These are phyloP conservation scores for Metschnikowia baotianmanensis DNA, from an alignment of 805 yeast species.

Conservation along the genomic window DNA sequence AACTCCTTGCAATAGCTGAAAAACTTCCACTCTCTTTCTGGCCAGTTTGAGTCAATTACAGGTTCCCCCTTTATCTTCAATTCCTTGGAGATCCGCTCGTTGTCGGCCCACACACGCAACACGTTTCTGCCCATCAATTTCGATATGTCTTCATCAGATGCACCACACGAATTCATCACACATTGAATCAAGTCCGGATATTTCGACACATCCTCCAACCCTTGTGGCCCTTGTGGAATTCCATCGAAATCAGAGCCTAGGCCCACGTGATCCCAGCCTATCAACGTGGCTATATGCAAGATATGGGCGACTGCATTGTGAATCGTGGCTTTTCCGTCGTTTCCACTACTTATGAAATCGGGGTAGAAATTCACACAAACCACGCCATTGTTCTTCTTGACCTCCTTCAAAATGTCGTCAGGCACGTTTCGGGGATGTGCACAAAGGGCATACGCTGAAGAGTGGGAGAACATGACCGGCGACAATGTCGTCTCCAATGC, in stretches of 20 bases:
- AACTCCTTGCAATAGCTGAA: conserved; percentile 31
- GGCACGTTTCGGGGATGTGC: conserved; percentile 48
- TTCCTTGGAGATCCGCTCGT: conserved; percentile 31
- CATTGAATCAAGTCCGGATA: conserved; percentile 45
- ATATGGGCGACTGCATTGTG: conserved; percentile 49
- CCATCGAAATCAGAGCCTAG: conserved; percentile 56
- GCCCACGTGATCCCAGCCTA: conserved; percentile 53
- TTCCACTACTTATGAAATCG: conserved; percentile 26
- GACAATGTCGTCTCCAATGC: conserved; percentile 38
- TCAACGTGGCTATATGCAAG: conserved; percentile 38
- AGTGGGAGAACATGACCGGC: conserved; percentile 51
- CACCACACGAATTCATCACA: conserved; percentile 30
- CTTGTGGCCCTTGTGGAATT: conserved; percentile 46
- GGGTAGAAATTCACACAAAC: conserved; percentile 48
- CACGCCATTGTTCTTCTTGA: conserved; percentile 46
- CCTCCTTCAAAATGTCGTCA: conserved; percentile 42
- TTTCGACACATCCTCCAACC: conserved; percentile 55
- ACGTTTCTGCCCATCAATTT: conserved; percentile 47
- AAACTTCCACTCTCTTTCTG: conserved; percentile 41
- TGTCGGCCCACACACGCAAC: conserved; percentile 46
- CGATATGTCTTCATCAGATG: conserved; percentile 44
- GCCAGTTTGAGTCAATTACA: conserved; percentile 40
- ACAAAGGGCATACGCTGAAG: conserved; percentile 41
- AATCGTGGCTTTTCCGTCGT: conserved; percentile 31
- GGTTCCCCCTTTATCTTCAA: conserved; percentile 11